Conservation (phyloP, 345 rosid genomes). For the Citrus cavaleriei region DNA sequence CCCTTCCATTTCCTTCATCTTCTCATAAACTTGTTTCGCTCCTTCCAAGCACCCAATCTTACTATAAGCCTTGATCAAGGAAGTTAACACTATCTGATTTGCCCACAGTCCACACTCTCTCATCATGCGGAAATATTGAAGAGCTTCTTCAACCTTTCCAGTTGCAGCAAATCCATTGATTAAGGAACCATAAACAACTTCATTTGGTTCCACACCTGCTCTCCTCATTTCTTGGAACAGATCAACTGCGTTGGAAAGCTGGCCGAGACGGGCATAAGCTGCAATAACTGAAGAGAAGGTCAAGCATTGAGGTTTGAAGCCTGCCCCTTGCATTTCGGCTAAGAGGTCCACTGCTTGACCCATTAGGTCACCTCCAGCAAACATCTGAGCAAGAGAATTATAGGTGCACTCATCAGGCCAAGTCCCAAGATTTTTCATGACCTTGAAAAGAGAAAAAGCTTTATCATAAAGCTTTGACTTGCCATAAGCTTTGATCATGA, state of each 20-base stretch:
- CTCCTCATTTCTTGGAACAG: conserved; percentile 49
- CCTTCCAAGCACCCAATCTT: conserved; percentile 73
- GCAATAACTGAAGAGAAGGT: conserved; percentile 72
- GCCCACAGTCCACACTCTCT: conserved; percentile 53
- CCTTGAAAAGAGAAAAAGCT: conserved; percentile 70
- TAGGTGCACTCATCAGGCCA: conserved; percentile 91
- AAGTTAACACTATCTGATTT: conserved; percentile 71
- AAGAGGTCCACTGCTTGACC: conserved; percentile 65
- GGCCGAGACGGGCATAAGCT: conserved; percentile 67
- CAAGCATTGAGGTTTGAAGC: conserved; percentile 55
- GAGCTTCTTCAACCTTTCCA: conserved; percentile 65
- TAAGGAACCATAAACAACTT: conserved; percentile 76
- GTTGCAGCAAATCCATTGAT: conserved; percentile 82
- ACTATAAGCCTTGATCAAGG: conserved; percentile 78
- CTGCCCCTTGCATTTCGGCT: conserved; percentile 66
- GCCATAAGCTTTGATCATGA: conserved; percentile 94
- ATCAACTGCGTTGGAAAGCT: conserved; percentile 58
- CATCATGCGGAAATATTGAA: conserved; percentile 59
- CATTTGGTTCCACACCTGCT: conserved; percentile 70
- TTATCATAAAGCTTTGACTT: conserved; percentile 73
- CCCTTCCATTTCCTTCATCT: conserved; percentile 56
- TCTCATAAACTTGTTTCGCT: conserved; percentile 60
- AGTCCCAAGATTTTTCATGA: conserved; percentile 78
- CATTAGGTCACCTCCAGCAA: conserved; percentile 63
- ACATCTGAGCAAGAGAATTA: conserved; percentile 82